phyloP scores from a whole-genome alignment of 2,329 filamentous ascomycete species.

The Coniochaeta prunicola region DNA sequence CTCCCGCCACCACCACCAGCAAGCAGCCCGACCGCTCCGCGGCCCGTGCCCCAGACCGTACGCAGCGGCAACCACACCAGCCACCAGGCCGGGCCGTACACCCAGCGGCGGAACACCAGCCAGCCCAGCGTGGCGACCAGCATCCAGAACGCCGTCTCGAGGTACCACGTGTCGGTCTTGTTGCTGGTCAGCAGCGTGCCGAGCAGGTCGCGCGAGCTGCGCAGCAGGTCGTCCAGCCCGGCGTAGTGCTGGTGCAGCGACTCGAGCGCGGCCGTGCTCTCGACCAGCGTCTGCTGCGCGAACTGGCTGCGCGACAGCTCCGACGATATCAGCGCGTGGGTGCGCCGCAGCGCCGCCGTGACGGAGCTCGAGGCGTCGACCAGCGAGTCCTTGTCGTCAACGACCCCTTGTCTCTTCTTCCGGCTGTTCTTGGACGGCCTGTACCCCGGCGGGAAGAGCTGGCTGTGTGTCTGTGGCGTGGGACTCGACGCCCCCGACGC shows the following conservation, averaged over 20 bases:
- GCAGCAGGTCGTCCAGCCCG: slow-evolving; percentile 69
- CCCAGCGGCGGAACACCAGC: slow-evolving; percentile 74
- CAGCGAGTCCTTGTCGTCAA: slow-evolving; percentile 58
- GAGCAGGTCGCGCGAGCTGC: slow-evolving; percentile 67
- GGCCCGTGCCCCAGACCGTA: slow-evolving; percentile 54
- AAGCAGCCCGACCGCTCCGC: slow-evolving; percentile 40
- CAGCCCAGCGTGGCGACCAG: slow-evolving; percentile 71
- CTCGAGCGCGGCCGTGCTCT: slow-evolving; percentile 75
- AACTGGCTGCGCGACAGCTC: slow-evolving; percentile 85
- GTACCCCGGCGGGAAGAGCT: slow-evolving; percentile 14
- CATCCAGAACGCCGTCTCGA: slow-evolving; percentile 83
- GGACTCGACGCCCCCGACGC: slow-evolving; percentile 28
- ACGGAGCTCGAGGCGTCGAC: slow-evolving; percentile 75
- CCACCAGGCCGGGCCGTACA: slow-evolving; percentile 91
- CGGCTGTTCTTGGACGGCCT: slow-evolving; percentile 17
- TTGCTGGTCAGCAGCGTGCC: slow-evolving; percentile 75
- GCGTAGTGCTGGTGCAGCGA: slow-evolving; percentile 76
- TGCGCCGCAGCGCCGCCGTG: slow-evolving; percentile 73
- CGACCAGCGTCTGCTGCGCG: slow-evolving; percentile 78
- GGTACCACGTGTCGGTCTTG: slow-evolving; percentile 97
- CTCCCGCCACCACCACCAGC: slow-evolving; percentile 30
- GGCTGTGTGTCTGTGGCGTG: slow-evolving; percentile 10
- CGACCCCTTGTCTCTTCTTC: slow-evolving; percentile 20
- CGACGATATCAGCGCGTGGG: slow-evolving; percentile 77
- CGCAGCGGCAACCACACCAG: slow-evolving; percentile 77